These are phyloP conservation scores for Conringia planisiliqua DNA, from an alignment of 345 rosid species.

Conservation along the genomic window DNA sequence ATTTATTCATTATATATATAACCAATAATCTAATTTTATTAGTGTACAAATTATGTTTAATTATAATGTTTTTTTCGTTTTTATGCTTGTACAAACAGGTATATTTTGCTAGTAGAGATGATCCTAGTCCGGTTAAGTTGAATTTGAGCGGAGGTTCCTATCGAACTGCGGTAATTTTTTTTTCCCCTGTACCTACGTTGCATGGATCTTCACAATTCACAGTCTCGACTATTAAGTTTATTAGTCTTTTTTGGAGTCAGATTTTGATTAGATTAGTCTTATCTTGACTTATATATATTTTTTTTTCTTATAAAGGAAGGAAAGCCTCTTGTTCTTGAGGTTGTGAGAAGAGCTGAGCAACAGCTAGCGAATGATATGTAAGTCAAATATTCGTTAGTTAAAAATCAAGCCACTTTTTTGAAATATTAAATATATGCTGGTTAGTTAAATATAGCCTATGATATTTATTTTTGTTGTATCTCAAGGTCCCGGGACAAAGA, in stretches of 20 bases:
- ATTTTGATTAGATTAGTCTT: not conserved
- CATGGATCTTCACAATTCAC: not conserved
- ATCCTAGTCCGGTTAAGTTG: constrained; percentile 65
- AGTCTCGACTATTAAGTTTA: not conserved
- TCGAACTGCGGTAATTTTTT: constrained; percentile 62
- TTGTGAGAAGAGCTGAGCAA: constrained; percentile 78
- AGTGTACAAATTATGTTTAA: not conserved
- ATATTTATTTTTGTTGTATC: not conserved
- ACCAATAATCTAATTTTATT: not conserved
- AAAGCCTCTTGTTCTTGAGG: constrained; percentile 68
- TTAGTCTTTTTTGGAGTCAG: not conserved
- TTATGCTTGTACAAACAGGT: constrained; percentile 44
- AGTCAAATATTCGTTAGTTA: constrained; percentile 8
- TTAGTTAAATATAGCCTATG: not conserved
- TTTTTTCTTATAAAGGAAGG: constrained; percentile 55
- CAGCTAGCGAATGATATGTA: constrained; percentile 63
- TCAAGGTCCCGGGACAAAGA: constrained; percentile 72
- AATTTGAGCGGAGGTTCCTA: constrained; percentile 80
- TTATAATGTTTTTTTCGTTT: not conserved
- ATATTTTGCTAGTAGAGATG: constrained; percentile 72
- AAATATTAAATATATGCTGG: not conserved
- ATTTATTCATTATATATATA: not conserved
- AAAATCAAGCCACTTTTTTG: not conserved
- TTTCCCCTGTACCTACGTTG: not conserved
- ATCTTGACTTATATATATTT: not conserved